Base-by-base conservation (phyloP, 2,329 filamentous ascomycete genomes). In the Clonostachys byssicola region DNA sequence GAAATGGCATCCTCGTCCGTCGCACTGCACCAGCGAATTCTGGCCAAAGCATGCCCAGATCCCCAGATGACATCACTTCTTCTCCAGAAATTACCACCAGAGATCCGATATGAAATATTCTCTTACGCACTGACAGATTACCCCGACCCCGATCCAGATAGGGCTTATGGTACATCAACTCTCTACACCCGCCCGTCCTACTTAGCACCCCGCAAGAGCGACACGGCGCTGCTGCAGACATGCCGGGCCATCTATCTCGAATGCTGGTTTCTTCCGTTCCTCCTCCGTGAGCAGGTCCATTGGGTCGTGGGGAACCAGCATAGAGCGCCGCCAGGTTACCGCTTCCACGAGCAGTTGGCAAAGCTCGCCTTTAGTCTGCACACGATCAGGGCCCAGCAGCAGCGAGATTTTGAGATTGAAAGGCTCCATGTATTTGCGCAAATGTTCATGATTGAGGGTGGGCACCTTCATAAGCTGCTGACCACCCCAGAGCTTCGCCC, bases 31-130 rank as follows among this genome's bases (percentile, higher is more conserved):
- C 23, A 30, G 23, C 23, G 23, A 30, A 30, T 30, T 30, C 23
- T 30, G 23, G 23, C 23, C 23, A 30, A 30, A 10, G 23, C 23
- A 30, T 30, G 8, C 23, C 23, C 23, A 10, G 23, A 30, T 30
- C 23, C 23, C 9, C 23, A 30, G 23, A 30, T 30, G 2, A 30
- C 23, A 30, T 30, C 23, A 30, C 23, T 30, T 10, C 23, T 30
- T 30, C 23, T 30, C 23, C 23, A 30, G 23, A 30, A 10, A 30
- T 30, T 80, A 0, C 76, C 78, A 0, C 65, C 67, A 14, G 78
- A 81, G 55, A 53, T 81, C 14, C 72, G 78, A 47, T 63, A 65
- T 49, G 54, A 60, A 3, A 75, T 81, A 43, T 81, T 76, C 54
- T 49, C 59, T 9, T 61, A 60, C 41, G 66, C 60, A 1, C 56